Percentiles rank a stretch among this genome's conserved stretches.
These are phyloP conservation scores for Cardiospermum halicacabum DNA, from an alignment of 345 rosid species.

Conservation along the genomic window DNA sequence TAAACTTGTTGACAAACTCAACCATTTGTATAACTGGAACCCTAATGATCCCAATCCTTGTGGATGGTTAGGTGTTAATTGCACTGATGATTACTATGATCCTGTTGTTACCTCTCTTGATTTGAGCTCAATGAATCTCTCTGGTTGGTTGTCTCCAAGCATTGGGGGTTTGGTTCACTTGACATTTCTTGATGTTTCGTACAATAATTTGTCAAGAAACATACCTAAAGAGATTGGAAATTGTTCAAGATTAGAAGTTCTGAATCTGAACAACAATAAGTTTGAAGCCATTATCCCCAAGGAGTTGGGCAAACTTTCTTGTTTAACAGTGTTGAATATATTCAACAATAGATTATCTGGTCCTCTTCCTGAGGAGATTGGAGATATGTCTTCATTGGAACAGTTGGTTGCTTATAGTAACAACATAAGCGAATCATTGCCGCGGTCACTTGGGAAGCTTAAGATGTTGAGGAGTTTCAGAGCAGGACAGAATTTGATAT, in stretches of 20 bases:
- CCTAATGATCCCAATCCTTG: conserved; percentile 68
- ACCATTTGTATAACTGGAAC: conserved; percentile 54
- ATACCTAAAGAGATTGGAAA: conserved; percentile 64
- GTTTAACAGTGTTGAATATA: conserved; percentile 47
- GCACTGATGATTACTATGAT: conserved; percentile 35
- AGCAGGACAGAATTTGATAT: conserved; percentile 80
- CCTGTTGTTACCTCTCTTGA: conserved; percentile 52
- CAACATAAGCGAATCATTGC: conserved; percentile 64
- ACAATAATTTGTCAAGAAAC: conserved; percentile 44
- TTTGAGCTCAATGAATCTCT: conserved; percentile 55
- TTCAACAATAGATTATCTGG: conserved; percentile 77
- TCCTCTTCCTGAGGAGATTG: conserved; percentile 62
- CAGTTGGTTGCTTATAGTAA: conserved; percentile 67
- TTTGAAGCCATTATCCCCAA: conserved; percentile 56
- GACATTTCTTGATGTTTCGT: conserved; percentile 64
- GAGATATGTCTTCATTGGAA: conserved; percentile 50
- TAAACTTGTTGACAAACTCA: conserved; percentile 39
- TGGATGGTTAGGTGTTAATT: conserved; percentile 72
- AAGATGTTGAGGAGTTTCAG: conserved; percentile 51
- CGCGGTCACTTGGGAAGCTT: conserved; percentile 60
- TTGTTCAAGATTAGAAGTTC: conserved; percentile 51
- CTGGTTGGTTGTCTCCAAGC: conserved; percentile 68
- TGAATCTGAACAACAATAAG: conserved; percentile 55
- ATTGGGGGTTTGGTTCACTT: conserved; percentile 65
- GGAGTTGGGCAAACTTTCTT: conserved; percentile 45